Conservation (phyloP, 257 asterid species). For the Phtheirospermum japonicum region DNA sequence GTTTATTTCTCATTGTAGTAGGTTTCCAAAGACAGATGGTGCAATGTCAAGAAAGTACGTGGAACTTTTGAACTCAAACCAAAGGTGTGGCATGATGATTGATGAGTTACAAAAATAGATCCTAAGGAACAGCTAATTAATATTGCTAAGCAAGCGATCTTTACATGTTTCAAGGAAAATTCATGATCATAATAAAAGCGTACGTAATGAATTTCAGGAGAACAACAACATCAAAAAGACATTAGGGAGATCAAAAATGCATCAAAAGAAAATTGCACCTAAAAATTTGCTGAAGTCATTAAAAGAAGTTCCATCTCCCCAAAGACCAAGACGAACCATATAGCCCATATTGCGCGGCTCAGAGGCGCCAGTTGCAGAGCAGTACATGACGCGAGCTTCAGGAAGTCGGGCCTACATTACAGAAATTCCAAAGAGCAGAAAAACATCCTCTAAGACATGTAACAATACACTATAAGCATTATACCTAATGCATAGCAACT, state of each 20-base stretch:
- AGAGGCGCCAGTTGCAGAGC: constrained; percentile 99
- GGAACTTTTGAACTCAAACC: neutral
- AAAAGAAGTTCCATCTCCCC: constrained; percentile 99
- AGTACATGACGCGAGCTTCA: constrained; percentile 90
- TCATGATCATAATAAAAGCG: constrained; percentile 14
- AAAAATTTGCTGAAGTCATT: constrained; percentile 69
- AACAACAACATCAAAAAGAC: constrained; percentile 14
- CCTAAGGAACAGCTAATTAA: constrained; percentile 14
- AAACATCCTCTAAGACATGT: constrained; percentile 21
- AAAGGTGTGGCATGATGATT: constrained; percentile 7
- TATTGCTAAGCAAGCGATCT: constrained; percentile 14
- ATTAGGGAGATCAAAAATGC: constrained; percentile 17
- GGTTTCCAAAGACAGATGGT: constrained; percentile 12
- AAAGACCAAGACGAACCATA: constrained; percentile 99
- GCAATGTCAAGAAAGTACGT: neutral
- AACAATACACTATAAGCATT: constrained; percentile 10
- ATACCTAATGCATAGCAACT: constrained; percentile 14
- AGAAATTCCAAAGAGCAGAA: constrained; percentile 32
- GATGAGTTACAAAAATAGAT: constrained; percentile 6
- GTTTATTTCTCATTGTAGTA: neutral
- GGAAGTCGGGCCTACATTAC: constrained; percentile 87
- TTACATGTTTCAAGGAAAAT: constrained; percentile 21
- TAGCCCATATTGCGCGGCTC: constrained; percentile 99
- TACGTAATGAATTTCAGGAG: constrained; percentile 13
- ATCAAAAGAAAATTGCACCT: constrained; percentile 50